Percentiles rank a stretch among this genome's conserved stretches.
Evolutionary conservation across 2,329 filamentous ascomycete genomes (phyloP).

Genomic region (Aspergillus floridensis): DNA sequence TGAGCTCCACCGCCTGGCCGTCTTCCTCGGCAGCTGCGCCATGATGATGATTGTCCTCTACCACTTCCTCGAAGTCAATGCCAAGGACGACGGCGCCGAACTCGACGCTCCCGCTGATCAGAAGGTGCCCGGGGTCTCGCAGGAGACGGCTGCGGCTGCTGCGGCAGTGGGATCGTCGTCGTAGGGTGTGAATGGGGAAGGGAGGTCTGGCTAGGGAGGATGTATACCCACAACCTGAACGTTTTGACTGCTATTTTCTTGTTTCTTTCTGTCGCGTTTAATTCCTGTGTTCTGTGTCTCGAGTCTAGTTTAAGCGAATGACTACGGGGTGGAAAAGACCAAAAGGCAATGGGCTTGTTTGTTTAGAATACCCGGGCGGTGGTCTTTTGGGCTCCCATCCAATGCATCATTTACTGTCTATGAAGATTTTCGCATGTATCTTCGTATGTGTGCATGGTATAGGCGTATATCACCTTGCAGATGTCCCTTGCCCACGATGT

Average conservation of each 20-base stretch:
- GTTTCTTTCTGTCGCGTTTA: neutral
- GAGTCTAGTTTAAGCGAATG: neutral
- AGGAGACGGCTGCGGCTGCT: neutral
- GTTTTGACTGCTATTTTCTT: neutral
- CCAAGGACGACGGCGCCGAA: slow-evolving; percentile 52
- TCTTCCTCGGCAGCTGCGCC: slow-evolving; percentile 84
- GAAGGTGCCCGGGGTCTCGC: slow-evolving; percentile 8
- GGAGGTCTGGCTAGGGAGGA: neutral
- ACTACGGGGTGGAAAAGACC: neutral
- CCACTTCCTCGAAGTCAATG: slow-evolving; percentile 94
- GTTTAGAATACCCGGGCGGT: neutral
- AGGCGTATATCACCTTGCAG: neutral
- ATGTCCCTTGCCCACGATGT: neutral
- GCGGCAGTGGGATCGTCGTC: neutral
- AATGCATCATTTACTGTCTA: neutral
- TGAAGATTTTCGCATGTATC: neutral
- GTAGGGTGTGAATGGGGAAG: neutral
- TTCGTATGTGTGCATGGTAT: neutral
- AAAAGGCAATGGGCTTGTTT: neutral
- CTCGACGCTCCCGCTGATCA: slow-evolving; percentile 10
- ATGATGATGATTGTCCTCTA: slow-evolving; percentile 94
- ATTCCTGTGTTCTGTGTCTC: neutral
- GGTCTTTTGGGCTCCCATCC: neutral
- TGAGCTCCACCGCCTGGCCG: slow-evolving; percentile 84
- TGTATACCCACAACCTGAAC: neutral